phyloP scores from a whole-genome alignment of 148 eudicot genomes.

The Diospyros lotus region DNA sequence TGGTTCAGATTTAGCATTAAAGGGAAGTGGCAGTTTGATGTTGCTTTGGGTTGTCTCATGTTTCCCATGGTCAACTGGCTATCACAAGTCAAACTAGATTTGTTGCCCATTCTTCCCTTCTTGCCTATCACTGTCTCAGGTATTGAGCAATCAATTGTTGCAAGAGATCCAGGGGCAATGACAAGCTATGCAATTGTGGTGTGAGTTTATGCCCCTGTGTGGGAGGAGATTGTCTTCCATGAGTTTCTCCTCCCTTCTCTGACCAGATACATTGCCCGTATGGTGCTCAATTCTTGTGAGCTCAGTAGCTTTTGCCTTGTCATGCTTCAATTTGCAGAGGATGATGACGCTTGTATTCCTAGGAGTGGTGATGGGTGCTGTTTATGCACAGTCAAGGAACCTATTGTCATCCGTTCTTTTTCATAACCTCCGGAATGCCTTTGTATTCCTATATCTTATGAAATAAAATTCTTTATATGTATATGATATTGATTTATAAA shows the following conservation, averaged over 20 bases:
- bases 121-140: conserved; percentile 62
- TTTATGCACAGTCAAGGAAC: conserved; percentile 66
- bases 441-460: conserved; percentile 82
- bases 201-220: conserved; percentile 71
- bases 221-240: conserved; percentile 82
- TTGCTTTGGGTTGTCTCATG: conserved; percentile 72
- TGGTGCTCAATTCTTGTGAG: conserved; percentile 75
- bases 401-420: conserved; percentile 62
- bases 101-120: conserved; percentile 57
- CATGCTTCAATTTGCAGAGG: conserved; percentile 84
- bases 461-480: conserved; percentile 32
- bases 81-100: conserved; percentile 63
- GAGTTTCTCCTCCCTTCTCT: conserved; percentile 84
- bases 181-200: conserved; percentile 57
- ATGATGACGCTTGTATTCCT: conserved; percentile 71
- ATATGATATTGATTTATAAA: conserved; percentile 4
- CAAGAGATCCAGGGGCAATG: conserved; percentile 76
- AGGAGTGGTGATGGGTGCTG: conserved; percentile 71
- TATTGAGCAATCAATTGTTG: conserved; percentile 78
- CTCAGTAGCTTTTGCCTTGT: conserved; percentile 68
- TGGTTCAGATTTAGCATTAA: conserved; percentile 65
- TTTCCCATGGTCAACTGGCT: conserved; percentile 74
- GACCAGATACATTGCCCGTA: conserved; percentile 76
- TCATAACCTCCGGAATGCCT: conserved; percentile 84
- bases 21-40: conserved; percentile 72